These are phyloP conservation scores for Dittrichia graveolens DNA, from an alignment of 129 eudicot species.

Conservation along the genomic window DNA sequence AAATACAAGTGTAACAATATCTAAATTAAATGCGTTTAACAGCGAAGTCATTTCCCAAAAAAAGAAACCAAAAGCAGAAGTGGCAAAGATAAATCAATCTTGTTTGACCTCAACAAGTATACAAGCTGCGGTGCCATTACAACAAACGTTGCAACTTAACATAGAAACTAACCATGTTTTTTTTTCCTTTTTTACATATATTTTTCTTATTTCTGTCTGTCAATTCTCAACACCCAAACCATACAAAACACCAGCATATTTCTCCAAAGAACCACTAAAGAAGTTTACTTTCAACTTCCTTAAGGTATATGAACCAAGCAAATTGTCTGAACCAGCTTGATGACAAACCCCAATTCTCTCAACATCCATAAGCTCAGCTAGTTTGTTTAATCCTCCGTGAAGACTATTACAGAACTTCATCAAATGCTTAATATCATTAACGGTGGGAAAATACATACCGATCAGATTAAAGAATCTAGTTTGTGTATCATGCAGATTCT, in stretches of 20 bases:
- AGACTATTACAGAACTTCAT: slow-evolving; percentile 90
- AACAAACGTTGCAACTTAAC: slow-evolving; percentile 45
- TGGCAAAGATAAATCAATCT: too few species aligned
- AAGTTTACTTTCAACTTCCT: slow-evolving; percentile 80
- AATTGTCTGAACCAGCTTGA: slow-evolving; percentile 95
- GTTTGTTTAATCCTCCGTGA: slow-evolving; percentile 91
- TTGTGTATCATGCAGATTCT: slow-evolving; percentile 73
- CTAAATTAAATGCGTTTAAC: too few species aligned
- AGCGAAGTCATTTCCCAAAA: too few species aligned
- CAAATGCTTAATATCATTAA: slow-evolving; percentile 85
- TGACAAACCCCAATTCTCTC: slow-evolving; percentile 87
- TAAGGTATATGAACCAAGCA: slow-evolving; percentile 80
- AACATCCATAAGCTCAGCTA: slow-evolving; percentile 80
- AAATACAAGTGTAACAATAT: too few species aligned
- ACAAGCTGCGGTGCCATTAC: slow-evolving; percentile 46
- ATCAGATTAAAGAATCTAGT: slow-evolving; percentile 70
- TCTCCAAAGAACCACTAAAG: too few species aligned
- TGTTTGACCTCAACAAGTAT: slow-evolving; percentile 38
- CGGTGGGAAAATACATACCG: slow-evolving; percentile 63
- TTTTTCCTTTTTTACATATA: slow-evolving; percentile 19
- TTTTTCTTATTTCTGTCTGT: slow-evolving; percentile 17
- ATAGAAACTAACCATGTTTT: slow-evolving; percentile 37
- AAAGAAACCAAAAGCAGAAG: too few species aligned
- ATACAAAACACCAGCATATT: too few species aligned
- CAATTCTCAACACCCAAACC: slow-evolving; percentile 84